Evolutionary conservation across 345 rosid genomes (phyloP), one percentile per base, ranked within the genome.

Genomic region (Microcos paniculata): DNA sequence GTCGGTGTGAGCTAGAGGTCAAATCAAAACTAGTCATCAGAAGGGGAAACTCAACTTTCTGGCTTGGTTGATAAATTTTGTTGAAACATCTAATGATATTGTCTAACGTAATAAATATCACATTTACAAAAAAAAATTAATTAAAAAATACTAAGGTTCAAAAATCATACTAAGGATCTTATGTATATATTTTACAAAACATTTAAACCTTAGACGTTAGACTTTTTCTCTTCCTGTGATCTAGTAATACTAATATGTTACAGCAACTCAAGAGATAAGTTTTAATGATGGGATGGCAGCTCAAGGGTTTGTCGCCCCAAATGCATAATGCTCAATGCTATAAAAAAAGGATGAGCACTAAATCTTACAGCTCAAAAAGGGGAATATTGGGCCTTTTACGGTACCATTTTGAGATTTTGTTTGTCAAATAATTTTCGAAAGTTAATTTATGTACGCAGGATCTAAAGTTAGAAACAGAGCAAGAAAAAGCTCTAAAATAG

Each of bases 31-130:
- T 30, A 30, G 42, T 64, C 13, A 61, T 19, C n/a, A n/a, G 38
- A 9, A 38, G 21, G 5, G 21, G 35, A 70, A 40, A 21, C 62
- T 21, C 6, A 55, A 7, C 23, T 11, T 10, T 30, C 4, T 26
- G 57, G 24, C 31, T 16, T 9, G 19, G 76, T 28, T 59, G 51
- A 38, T 46, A n/a, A 57, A 56, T 73, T 57, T 48, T 73, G 77
- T 74, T 69, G 64, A 42, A 31, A 59, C 14, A 1, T 8, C 62
- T 61, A 56, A 65, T 58, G 64, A 80, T 76, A n/a, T n/a, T n/a
- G n/a, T n/a, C n/a, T n/a, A n/a, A n/a, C n/a, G n/a, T n/a, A n/a
- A n/a, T n/a, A n/a, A n/a, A n/a, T n/a, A n/a, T n/a, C n/a, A n/a
- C n/a, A n/a, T n/a, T n/a, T n/a, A n/a, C n/a, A n/a, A n/a, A n/a